These are phyloP conservation scores for Scenedesmus sp. DNA, from an alignment of 163 green algal species.

Conservation along the genomic window DNA sequence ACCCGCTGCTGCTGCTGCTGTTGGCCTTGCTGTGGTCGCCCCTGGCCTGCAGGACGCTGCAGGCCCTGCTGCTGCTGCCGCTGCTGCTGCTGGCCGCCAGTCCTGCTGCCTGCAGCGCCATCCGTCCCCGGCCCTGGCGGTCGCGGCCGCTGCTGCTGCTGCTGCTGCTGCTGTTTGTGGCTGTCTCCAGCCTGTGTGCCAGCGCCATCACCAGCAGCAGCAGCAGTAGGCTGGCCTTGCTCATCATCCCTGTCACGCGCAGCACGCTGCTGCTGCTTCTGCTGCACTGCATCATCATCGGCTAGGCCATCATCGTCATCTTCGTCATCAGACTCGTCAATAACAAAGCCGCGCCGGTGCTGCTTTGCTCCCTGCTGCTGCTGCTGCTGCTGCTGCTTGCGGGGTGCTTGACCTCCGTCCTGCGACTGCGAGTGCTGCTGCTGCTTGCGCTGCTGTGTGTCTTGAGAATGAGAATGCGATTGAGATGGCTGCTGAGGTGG, in stretches of 20 bases:
- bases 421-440: not conserved
- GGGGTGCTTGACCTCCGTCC: not conserved
- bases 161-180: constrained; percentile 16
- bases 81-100: constrained; percentile 18
- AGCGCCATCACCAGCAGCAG: not conserved
- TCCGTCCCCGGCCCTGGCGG: not conserved
- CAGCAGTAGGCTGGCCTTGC: not conserved
- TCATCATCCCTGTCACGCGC: not conserved
- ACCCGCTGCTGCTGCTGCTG: constrained; percentile 33
- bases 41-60: not conserved
- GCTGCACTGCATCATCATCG: not conserved
- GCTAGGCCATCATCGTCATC: constrained; percentile 7
- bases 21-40: not conserved
- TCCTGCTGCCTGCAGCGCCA: not conserved
- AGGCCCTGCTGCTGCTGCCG: constrained; percentile 18
- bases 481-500: not conserved
- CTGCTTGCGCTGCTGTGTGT: constrained; percentile 21
- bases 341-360: not conserved
- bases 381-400: constrained; percentile 27
- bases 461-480: not conserved
- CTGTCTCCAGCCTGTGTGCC: not conserved
- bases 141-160: constrained; percentile 11
- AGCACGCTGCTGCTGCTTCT: not conserved
- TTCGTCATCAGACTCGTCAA: constrained; percentile 34
- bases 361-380: not conserved